A percentile compares a stretch with the other conserved stretches of the same genome.
These are phyloP conservation scores for Taxillus chinensis DNA, from an alignment of 164 flowering plant genomes.

Conservation along the genomic window DNA sequence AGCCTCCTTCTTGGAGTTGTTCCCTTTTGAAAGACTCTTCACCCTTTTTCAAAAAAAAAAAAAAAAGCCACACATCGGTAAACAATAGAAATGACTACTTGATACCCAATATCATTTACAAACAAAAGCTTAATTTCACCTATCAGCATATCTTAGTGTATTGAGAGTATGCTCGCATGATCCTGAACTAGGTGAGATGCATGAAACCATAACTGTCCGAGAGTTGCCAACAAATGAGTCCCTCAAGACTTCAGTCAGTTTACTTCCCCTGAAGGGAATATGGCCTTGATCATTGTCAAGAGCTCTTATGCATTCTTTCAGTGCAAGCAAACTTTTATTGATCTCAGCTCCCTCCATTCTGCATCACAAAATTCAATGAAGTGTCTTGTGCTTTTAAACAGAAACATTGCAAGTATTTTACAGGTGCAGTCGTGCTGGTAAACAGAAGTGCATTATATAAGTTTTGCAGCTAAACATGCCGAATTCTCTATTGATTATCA, in stretches of 20 bases:
- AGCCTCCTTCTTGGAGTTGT: slow-evolving; percentile 47
- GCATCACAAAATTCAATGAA: slow-evolving; percentile 14
- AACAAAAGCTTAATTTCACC: slow-evolving; percentile 25
- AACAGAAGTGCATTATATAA: too few species aligned
- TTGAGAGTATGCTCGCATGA: slow-evolving; percentile 92
- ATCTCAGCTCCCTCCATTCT: slow-evolving; percentile 97
- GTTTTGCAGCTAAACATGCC: too few species aligned
- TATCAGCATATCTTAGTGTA: slow-evolving; percentile 94
- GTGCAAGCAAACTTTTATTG: slow-evolving; percentile 80
- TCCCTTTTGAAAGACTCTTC: slow-evolving; percentile 82
- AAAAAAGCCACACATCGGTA: slow-evolving; percentile 3
- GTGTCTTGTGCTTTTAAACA: too few species aligned
- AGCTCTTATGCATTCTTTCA: slow-evolving; percentile 93
- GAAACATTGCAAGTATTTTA: too few species aligned
- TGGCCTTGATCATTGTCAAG: slow-evolving; percentile 92
- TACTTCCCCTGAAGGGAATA: slow-evolving; percentile 94
- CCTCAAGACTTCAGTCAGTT: slow-evolving; percentile 84
- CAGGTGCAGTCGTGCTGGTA: too few species aligned
- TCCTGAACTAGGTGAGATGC: slow-evolving; percentile 86
- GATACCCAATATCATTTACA: not conserved
- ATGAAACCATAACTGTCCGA: slow-evolving; percentile 92
- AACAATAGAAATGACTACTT: not conserved
- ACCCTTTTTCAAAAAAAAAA: slow-evolving; percentile 39
- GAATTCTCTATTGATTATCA: too few species aligned
- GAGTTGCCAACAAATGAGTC: slow-evolving; percentile 94